phyloP scores from a whole-genome alignment of 192 early-diverging fungal genomes.

The Phlyctochytrium planicorne region DNA sequence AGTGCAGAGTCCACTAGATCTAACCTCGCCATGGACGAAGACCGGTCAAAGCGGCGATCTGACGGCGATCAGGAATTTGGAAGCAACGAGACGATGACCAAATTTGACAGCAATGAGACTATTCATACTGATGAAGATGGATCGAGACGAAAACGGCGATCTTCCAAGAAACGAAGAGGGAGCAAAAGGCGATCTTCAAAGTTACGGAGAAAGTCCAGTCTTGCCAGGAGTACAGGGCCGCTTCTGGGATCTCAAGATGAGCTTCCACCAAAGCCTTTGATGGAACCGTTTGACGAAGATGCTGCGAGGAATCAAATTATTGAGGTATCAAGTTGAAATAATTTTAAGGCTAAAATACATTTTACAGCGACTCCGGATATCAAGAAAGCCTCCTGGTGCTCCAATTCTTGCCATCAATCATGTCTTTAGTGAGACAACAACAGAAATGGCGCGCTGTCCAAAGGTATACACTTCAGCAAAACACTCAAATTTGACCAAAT shows the following conservation, averaged over 20 bases:
- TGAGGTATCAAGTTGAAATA: slow-evolving; percentile 8
- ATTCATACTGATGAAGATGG: too few relatives aligned
- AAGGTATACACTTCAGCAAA: background rate
- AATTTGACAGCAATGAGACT: too few relatives aligned
- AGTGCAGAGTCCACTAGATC: too few relatives aligned
- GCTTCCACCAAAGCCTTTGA: slow-evolving; percentile 15
- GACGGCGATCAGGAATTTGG: too few relatives aligned
- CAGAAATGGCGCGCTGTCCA: slow-evolving; percentile 35
- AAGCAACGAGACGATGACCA: too few relatives aligned
- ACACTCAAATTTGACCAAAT: slow-evolving; percentile 3
- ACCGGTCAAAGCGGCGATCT: too few relatives aligned
- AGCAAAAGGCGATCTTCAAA: slow-evolving; percentile 1
- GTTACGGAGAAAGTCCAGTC: background rate
- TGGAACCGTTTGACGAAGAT: slow-evolving; percentile 14
- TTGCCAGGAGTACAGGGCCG: background rate
- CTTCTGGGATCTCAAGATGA: slow-evolving; percentile 16
- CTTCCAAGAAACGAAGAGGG: slow-evolving; percentile 12
- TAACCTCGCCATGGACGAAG: too few relatives aligned
- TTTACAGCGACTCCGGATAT: slow-evolving; percentile 27
- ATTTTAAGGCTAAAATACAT: background rate
- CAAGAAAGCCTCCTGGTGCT: slow-evolving; percentile 33
- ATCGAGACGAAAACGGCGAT: too few relatives aligned
- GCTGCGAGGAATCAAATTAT: slow-evolving; percentile 13
- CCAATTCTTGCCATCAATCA: slow-evolving; percentile 29
- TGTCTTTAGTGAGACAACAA: slow-evolving; percentile 27